Evolutionary conservation across 2,329 filamentous ascomycete species (phyloP).

Genomic region (Fusarium protoensiforme): DNA sequence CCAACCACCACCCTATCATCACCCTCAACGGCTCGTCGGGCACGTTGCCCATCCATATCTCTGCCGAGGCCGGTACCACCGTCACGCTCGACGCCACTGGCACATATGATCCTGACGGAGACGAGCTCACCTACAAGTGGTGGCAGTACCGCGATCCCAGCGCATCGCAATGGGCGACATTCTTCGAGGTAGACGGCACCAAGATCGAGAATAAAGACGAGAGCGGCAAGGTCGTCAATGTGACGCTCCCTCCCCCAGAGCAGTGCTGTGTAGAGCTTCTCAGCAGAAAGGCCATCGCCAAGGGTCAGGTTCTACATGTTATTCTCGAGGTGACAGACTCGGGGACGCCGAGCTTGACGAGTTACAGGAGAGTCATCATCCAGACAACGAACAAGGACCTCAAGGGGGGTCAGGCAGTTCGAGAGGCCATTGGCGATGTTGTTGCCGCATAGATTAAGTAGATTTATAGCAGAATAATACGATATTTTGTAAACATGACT

Average conservation of each 20-base stretch:
- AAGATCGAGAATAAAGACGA: slow-evolving; percentile 33
- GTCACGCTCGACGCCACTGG: slow-evolving; percentile 56
- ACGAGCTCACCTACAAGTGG: slow-evolving; percentile 58
- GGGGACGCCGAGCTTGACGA: slow-evolving; percentile 56
- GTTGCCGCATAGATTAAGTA: background rate
- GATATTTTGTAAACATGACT: background rate
- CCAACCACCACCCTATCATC: slow-evolving; percentile 59
- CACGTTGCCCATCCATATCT: slow-evolving; percentile 50
- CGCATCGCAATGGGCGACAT: slow-evolving; percentile 53
- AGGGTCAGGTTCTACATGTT: slow-evolving; percentile 59
- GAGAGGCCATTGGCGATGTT: slow-evolving; percentile 26
- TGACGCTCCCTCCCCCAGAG: slow-evolving; percentile 53
- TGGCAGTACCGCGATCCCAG: slow-evolving; percentile 57
- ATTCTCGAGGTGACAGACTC: slow-evolving; percentile 60
- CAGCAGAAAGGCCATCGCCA: slow-evolving; percentile 47
- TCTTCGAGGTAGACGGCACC: slow-evolving; percentile 49
- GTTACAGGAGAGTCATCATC: slow-evolving; percentile 57
- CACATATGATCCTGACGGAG: slow-evolving; percentile 59
- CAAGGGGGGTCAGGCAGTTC: slow-evolving; percentile 30
- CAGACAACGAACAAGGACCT: slow-evolving; percentile 47
- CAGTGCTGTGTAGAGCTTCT: slow-evolving; percentile 50
- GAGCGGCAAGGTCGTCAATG: slow-evolving; percentile 44
- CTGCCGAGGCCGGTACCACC: slow-evolving; percentile 51
- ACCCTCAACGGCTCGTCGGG: slow-evolving; percentile 54
- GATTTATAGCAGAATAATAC: background rate